Evolutionary conservation across 108 stramenopile genomes (phyloP).

Genomic region (Cyclotella kingstonii): DNA sequence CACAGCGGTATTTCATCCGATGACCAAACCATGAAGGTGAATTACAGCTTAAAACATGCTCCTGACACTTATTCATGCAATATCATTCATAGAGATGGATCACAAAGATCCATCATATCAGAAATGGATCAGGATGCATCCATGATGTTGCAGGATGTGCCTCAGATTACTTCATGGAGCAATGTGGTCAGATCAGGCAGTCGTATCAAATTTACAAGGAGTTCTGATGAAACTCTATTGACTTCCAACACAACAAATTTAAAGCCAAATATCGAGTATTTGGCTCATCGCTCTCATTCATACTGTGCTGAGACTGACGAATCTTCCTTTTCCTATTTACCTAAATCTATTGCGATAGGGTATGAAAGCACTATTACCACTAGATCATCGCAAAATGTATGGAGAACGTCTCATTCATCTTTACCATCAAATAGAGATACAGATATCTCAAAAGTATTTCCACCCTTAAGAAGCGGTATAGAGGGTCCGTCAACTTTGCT

Average conservation of each 20-base stretch:
- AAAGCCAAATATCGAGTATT: slow-evolving; percentile 8
- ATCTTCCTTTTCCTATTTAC: slow-evolving; percentile 6
- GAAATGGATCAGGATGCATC: background rate
- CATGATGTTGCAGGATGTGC: slow-evolving; percentile 13
- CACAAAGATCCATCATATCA: slow-evolving; percentile 2
- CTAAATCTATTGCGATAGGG: slow-evolving; percentile 8
- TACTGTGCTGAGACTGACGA: slow-evolving; percentile 1
- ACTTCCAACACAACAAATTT: slow-evolving; percentile 28
- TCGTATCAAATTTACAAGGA: slow-evolving; percentile 10
- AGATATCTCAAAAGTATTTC: background rate
- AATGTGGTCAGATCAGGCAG: slow-evolving; percentile 22
- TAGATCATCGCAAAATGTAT: slow-evolving; percentile 6
- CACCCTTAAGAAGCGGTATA: slow-evolving; percentile 27
- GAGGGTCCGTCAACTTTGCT: slow-evolving; percentile 19
- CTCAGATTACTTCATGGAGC: slow-evolving; percentile 33
- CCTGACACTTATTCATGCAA: background rate
- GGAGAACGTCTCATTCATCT: slow-evolving; percentile 25
- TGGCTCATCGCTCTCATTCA: slow-evolving; percentile 18
- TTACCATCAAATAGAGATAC: slow-evolving; percentile 12
- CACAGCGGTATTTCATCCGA: background rate
- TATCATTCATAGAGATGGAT: background rate
- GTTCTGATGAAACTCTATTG: slow-evolving; percentile 37
- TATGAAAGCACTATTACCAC: background rate
- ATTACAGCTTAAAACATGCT: slow-evolving; percentile 4
- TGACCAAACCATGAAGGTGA: slow-evolving; percentile 3